Evolutionary conservation across 2,329 filamentous ascomycete species (phyloP).

Genomic region (Aschersonia sp.): DNA sequence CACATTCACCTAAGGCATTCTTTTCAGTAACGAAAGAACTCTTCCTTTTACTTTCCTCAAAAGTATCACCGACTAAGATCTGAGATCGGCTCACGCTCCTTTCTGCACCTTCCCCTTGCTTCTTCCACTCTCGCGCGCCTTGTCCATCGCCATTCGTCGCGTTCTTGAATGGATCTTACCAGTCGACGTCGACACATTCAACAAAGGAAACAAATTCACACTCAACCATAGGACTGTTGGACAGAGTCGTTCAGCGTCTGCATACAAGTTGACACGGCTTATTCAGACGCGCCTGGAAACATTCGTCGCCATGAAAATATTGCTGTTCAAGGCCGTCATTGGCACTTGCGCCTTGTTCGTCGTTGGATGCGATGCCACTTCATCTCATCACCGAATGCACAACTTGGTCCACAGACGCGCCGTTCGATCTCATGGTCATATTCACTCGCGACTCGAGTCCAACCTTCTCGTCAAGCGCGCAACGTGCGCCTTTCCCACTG

Average conservation of each 20-base stretch:
- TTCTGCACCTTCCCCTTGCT: not conserved
- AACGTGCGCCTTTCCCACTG: constrained; percentile 49
- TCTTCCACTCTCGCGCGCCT: not conserved
- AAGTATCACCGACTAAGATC: no score
- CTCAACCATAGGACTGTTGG: not conserved
- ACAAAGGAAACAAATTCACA: not conserved
- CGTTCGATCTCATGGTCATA: constrained; percentile 13
- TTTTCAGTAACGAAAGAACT: no score
- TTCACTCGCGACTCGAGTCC: constrained; percentile 7
- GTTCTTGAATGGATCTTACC: not conserved
- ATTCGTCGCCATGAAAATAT: constrained; percentile 34
- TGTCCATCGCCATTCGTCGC: not conserved
- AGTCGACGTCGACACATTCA: not conserved
- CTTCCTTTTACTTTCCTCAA: no score
- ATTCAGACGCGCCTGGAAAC: not conserved
- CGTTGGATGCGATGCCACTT: constrained; percentile 19
- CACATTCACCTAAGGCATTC: no score
- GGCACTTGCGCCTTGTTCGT: constrained; percentile 31
- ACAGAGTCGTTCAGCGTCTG: not conserved
- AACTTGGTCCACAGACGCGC: constrained; percentile 21
- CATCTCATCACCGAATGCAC: constrained; percentile 19
- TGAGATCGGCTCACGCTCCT: not conserved
- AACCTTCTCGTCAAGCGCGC: constrained; percentile 32
- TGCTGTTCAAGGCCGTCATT: constrained; percentile 32
- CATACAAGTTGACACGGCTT: no score